Evolutionary conservation across 495 filamentous ascomycete species (phyloP), one percentile per base, ranked within the genome.

Genomic region (Aspergillus leporis): DNA sequence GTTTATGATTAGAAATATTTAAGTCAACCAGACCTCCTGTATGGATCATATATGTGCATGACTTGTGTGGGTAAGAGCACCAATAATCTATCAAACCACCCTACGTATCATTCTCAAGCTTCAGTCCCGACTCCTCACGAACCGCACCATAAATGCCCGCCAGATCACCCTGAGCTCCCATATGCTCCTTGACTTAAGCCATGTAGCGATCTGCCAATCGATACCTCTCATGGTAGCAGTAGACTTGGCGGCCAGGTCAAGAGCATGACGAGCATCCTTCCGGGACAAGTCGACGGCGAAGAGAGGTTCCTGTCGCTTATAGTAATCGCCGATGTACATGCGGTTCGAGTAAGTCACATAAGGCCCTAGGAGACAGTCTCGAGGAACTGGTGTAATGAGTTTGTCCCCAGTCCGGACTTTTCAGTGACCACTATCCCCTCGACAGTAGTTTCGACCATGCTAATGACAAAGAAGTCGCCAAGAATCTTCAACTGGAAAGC

Each of bases 391-490:
- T 90, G 82, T 50, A 92, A 64, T 49, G 85, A 81, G 3, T 85
- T 81, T 16, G 72, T 75, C 5, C 89, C 90, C 23, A 93, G 72
- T 0, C 90, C 89, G 0, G 80, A 78, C 70, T 90, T 90, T 70
- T 92, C 90, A 13, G 89, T 88, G 4, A 90, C 71, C 2, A 84
- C 79, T 64, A 87, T 82, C 16, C 83, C 87, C 71, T 93, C 90
- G 22, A 84, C 80, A 18, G 93, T 69, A 30, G 83, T 73, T 67
- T 90, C 85, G 21, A 90, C 81, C 82, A 91, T 90, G 64, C 86
- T 82, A 40, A 92, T 62, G 58, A 93, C 78, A 70, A 92, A 90
- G 16, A 84, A 87, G 68, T 94, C 93, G 40, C 90, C 90, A 40
- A 90, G 79, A 47, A 92, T 70, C 71, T 93, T 94, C 21, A 93